Conservation (phyloP, 768 basidiomycete species). For the Tulasnella sp. region DNA sequence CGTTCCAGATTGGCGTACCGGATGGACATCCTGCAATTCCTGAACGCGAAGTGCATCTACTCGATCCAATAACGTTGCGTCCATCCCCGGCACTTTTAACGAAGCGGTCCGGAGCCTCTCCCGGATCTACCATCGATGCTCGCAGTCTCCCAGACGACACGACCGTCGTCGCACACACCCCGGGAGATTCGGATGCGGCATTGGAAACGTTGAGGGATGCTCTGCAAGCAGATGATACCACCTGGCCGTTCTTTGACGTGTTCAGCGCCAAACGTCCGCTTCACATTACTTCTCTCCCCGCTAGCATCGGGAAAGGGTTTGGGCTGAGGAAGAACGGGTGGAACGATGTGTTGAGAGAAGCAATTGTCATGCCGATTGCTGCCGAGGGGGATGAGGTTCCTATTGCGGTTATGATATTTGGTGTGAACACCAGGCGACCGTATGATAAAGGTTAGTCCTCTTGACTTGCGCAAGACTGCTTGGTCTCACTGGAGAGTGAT, state of each 20-base stretch:
- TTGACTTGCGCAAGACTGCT: not conserved
- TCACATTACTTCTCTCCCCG: not conserved
- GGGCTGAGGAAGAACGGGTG: constrained; percentile 20
- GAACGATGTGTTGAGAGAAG: constrained; percentile 26
- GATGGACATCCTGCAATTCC: constrained; percentile 22
- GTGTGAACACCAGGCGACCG: constrained; percentile 27
- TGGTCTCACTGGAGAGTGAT: not conserved
- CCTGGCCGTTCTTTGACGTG: constrained; percentile 14
- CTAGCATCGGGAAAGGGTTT: constrained; percentile 5
- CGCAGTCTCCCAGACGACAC: constrained; percentile 4
- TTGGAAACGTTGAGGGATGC: not conserved
- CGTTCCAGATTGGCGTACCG: constrained; percentile 23
- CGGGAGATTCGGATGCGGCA: constrained; percentile 22
- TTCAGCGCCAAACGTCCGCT: constrained; percentile 10
- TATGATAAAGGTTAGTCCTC: constrained; percentile 23
- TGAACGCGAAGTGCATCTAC: not conserved
- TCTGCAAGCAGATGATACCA: not conserved
- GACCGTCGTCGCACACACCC: constrained; percentile 12
- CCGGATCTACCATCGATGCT: not conserved
- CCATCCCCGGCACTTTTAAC: not conserved
- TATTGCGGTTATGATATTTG: constrained; percentile 26
- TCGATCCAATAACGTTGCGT: constrained; percentile 8
- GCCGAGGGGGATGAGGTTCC: constrained; percentile 24
- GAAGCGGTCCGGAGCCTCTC: not conserved
- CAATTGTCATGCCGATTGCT: constrained; percentile 26